A percentile compares a stretch with the other conserved stretches of the same genome.
Evolutionary conservation across 2,329 filamentous ascomycete genomes (phyloP).

Genomic region (Botryotinia calthae): DNA sequence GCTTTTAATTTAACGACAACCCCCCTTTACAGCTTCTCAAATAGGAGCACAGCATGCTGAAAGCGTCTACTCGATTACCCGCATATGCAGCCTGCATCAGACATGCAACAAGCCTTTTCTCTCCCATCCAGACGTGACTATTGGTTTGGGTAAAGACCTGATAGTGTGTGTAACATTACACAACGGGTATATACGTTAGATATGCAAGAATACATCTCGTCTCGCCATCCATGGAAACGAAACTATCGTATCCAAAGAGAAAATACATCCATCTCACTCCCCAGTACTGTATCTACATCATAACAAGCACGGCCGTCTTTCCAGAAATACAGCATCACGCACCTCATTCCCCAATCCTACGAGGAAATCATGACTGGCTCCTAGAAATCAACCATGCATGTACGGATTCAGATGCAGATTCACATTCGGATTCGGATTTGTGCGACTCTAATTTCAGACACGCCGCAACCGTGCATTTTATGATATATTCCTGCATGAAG

Average conservation of each 20-base stretch:
- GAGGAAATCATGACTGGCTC: no score
- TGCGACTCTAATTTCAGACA: not conserved
- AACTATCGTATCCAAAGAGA: no score
- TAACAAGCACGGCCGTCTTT: fast-evolving
- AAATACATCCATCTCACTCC: not conserved
- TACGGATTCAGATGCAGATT: fast-evolving
- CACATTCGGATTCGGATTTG: not conserved
- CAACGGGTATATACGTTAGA: fast-evolving
- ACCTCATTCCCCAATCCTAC: not conserved
- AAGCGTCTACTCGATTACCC: not conserved
- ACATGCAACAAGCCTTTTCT: not conserved
- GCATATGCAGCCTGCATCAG: not conserved
- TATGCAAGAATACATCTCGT: not conserved
- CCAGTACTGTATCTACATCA: not conserved
- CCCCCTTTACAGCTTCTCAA: no score
- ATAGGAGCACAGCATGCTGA: not conserved
- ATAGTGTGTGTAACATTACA: not conserved
- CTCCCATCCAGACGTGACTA: no score
- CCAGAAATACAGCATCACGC: not conserved
- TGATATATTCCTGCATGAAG: constrained; percentile 3
- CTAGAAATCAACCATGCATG: no score
- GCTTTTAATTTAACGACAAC: no score
- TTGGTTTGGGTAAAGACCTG: not conserved
- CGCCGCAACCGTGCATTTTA: not conserved
- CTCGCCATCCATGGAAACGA: not conserved